Percentiles rank a stretch among this genome's conserved stretches.
phyloP scores from a whole-genome alignment of 768 basidiomycete species.

The Lentinula lateritia region DNA sequence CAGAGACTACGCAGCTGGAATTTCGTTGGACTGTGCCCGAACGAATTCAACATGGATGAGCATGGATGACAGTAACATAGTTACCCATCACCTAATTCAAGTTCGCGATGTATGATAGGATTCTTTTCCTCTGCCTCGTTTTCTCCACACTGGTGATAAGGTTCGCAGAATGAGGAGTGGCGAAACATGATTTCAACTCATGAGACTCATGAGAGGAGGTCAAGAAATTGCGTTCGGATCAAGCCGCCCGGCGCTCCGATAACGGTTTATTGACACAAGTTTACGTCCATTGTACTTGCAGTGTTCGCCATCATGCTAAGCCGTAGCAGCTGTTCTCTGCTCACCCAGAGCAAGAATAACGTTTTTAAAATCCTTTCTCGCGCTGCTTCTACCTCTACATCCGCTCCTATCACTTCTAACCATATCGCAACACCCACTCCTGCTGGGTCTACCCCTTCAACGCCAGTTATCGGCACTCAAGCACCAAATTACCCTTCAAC shows the following conservation, averaged over 20 bases:
- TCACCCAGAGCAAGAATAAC: background rate
- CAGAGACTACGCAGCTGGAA: no score
- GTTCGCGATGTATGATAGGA: no score
- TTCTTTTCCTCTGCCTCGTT: no score
- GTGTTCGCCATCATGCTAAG: slow-evolving; percentile 2
- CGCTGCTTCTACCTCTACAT: slow-evolving; percentile 3
- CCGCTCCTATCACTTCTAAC: slow-evolving; percentile 8
- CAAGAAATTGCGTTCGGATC: background rate
- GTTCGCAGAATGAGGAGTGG: no score
- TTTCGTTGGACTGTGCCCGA: no score
- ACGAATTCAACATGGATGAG: no score
- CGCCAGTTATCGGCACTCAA: slow-evolving; percentile 40
- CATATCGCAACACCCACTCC: slow-evolving; percentile 7
- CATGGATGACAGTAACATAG: no score
- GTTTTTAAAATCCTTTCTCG: slow-evolving; percentile 1
- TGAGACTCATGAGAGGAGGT: background rate
- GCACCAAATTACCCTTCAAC: slow-evolving; percentile 77
- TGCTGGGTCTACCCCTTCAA: slow-evolving; percentile 22
- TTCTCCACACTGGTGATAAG: no score
- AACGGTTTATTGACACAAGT: background rate
- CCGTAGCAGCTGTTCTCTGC: background rate
- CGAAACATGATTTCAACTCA: no score
- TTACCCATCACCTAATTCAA: no score
- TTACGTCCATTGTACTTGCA: background rate
- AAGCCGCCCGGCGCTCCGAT: background rate